Evolutionary conservation across 2,329 filamentous ascomycete genomes (phyloP).

Genomic region (Aspergillus sp.): DNA sequence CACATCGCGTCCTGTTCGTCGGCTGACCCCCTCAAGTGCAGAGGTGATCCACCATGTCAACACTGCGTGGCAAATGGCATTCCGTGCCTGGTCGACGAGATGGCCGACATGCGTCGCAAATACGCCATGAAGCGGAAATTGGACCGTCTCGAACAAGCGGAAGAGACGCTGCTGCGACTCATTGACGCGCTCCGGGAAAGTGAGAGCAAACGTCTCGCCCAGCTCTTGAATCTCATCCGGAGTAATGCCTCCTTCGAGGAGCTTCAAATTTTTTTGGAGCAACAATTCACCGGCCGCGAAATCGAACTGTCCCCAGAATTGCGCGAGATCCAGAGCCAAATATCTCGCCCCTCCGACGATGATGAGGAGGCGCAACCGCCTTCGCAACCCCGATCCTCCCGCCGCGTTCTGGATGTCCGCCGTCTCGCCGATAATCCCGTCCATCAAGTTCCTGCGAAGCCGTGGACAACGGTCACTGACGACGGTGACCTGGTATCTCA

Average conservation of each 20-base stretch:
- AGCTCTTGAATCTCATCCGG: slow-evolving; percentile 30
- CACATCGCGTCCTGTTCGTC: neutral
- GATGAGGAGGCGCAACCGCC: neutral
- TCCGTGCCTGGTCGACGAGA: slow-evolving; percentile 29
- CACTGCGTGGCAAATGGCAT: slow-evolving; percentile 29
- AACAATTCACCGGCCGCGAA: slow-evolving; percentile 17
- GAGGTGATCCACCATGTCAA: slow-evolving; percentile 31
- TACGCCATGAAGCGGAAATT: slow-evolving; percentile 26
- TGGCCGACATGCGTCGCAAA: slow-evolving; percentile 32
- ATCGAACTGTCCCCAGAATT: slow-evolving; percentile 19
- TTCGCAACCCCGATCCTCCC: neutral
- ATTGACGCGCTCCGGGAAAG: slow-evolving; percentile 24
- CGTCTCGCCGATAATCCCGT: slow-evolving; percentile 30
- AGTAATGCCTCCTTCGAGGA: slow-evolving; percentile 27
- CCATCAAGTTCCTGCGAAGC: slow-evolving; percentile 29
- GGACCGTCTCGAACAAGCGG: slow-evolving; percentile 21
- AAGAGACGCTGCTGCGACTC: slow-evolving; percentile 20
- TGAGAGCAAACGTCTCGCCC: slow-evolving; percentile 19
- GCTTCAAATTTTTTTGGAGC: slow-evolving; percentile 22
- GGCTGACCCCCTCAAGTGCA: slow-evolving; percentile 21
- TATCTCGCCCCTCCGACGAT: slow-evolving; percentile 14
- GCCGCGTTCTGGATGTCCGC: slow-evolving; percentile 26
- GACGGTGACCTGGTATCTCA: slow-evolving; percentile 37
- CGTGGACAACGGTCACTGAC: slow-evolving; percentile 37
- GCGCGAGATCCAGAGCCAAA: slow-evolving; percentile 16